A percentile compares a stretch with the other conserved stretches of the same genome.
These are phyloP conservation scores for Aspergillus ustus DNA, from an alignment of 2,329 filamentous ascomycete species.

Conservation along the genomic window DNA sequence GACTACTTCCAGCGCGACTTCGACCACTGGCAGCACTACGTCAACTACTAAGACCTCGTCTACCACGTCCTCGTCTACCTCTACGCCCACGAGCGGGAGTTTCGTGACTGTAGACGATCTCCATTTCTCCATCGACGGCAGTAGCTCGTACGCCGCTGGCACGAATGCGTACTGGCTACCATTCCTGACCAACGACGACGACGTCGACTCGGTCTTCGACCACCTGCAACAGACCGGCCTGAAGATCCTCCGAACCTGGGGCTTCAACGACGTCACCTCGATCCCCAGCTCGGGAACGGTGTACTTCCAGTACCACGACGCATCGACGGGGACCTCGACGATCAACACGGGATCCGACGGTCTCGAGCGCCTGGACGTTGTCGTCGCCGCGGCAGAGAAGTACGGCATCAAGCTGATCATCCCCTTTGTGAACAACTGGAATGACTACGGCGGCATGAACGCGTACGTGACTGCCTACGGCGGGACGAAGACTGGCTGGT, in stretches of 20 bases:
- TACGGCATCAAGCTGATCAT: constrained; percentile 66
- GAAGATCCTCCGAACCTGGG: constrained; percentile 59
- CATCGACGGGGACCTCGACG: constrained; percentile 39
- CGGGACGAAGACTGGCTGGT: constrained; percentile 59
- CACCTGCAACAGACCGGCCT: constrained; percentile 44
- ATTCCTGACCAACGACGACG: constrained; percentile 53
- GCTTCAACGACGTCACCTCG: constrained; percentile 55
- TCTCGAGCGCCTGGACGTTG: constrained; percentile 68
- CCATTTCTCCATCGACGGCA: constrained; percentile 45
- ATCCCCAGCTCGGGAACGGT: constrained; percentile 49
- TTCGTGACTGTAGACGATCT: constrained; percentile 24
- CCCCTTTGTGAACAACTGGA: constrained; percentile 67
- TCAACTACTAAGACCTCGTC: too few relatives aligned
- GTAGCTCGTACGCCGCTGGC: constrained; percentile 50
- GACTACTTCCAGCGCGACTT: too few relatives aligned
- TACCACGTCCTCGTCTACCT: too few relatives aligned
- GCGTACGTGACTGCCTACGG: constrained; percentile 63
- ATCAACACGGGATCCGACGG: constrained; percentile 69
- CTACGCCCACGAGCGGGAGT: too few relatives aligned
- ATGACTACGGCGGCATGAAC: constrained; percentile 68
- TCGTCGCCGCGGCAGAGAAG: constrained; percentile 63
- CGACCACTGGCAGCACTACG: too few relatives aligned
- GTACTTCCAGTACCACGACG: constrained; percentile 47
- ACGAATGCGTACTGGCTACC: constrained; percentile 60
- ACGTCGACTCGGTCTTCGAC: constrained; percentile 51